These are phyloP conservation scores for Anthostomella pinea DNA, from an alignment of 2,329 filamentous ascomycete genomes.

Conservation along the genomic window DNA sequence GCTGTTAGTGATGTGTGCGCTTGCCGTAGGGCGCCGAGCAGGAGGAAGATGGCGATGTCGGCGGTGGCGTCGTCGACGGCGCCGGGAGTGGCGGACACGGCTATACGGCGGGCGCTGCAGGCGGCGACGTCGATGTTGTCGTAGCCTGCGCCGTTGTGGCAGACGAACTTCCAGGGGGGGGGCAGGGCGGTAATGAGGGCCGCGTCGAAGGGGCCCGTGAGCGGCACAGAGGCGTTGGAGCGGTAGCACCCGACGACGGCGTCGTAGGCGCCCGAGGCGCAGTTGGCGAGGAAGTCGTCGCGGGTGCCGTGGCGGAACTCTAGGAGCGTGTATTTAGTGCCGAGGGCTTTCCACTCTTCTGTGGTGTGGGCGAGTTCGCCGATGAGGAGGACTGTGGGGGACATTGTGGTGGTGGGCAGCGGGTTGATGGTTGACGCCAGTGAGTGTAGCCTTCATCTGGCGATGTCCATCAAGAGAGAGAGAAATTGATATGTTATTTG, in stretches of 20 bases:
- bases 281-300: constrained; percentile 25
- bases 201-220: constrained; percentile 38
- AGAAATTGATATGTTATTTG: too few relatives aligned
- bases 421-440: neutral
- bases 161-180: constrained; percentile 44
- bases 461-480: too few relatives aligned
- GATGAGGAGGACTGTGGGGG: constrained; percentile 26
- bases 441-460: neutral
- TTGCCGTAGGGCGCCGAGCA: constrained; percentile 50
- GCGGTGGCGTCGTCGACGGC: constrained; percentile 47
- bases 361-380: constrained; percentile 20
- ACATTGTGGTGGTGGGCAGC: constrained; percentile 8
- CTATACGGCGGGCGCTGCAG: constrained; percentile 39
- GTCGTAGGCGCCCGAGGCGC: constrained; percentile 22
- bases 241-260: constrained; percentile 27
- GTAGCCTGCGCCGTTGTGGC: constrained; percentile 57
- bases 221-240: constrained; percentile 22
- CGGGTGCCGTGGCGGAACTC: constrained; percentile 23
- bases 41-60: constrained; percentile 47
- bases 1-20: constrained; percentile 44
- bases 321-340: constrained; percentile 27
- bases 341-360: constrained; percentile 22
- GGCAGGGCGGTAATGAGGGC: constrained; percentile 46
- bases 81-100: constrained; percentile 31
- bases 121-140: constrained; percentile 57